Conservation (phyloP, 2,329 filamentous ascomycete genomes). For the Metarhizium brunneum region DNA sequence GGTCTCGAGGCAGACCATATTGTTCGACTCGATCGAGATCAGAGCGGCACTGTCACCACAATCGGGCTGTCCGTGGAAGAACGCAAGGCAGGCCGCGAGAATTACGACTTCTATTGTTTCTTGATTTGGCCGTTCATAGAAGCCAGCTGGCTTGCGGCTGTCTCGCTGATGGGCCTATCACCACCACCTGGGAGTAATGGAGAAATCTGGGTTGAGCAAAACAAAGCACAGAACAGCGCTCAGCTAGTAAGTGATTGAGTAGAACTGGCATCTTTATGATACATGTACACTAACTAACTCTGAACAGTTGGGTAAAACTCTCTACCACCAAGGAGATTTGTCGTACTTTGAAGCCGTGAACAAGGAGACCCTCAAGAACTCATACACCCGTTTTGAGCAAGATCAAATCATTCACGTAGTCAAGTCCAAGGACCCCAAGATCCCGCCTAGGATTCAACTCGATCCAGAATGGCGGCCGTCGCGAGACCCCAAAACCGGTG, state of each 20-base stretch:
- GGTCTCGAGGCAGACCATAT: slow-evolving; percentile 73
- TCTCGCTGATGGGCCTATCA: slow-evolving; percentile 78
- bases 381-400: slow-evolving; percentile 78
- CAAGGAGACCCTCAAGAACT: slow-evolving; percentile 93
- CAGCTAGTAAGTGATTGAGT: slow-evolving; percentile 53
- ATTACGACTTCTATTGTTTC: slow-evolving; percentile 98
- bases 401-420: slow-evolving; percentile 77
- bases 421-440: slow-evolving; percentile 56
- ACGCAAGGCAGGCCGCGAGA: slow-evolving; percentile 72
- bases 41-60: slow-evolving; percentile 46
- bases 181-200: slow-evolving; percentile 53
- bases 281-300: neutral
- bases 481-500: slow-evolving; percentile 51
- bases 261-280: neutral
- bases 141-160: slow-evolving; percentile 81
- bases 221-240: slow-evolving; percentile 70
- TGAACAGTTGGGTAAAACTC: slow-evolving; percentile 77
- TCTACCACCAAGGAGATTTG: slow-evolving; percentile 95
- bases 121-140: slow-evolving; percentile 98
- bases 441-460: slow-evolving; percentile 55
- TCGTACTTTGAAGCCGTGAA: slow-evolving; percentile 98
- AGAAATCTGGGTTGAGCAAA: slow-evolving; percentile 70
- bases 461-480: slow-evolving; percentile 65
- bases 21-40: slow-evolving; percentile 54
- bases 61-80: slow-evolving; percentile 72